These are phyloP conservation scores for Akanthomyces dipterigenus DNA, from an alignment of 2,329 filamentous ascomycete species.

Conservation along the genomic window DNA sequence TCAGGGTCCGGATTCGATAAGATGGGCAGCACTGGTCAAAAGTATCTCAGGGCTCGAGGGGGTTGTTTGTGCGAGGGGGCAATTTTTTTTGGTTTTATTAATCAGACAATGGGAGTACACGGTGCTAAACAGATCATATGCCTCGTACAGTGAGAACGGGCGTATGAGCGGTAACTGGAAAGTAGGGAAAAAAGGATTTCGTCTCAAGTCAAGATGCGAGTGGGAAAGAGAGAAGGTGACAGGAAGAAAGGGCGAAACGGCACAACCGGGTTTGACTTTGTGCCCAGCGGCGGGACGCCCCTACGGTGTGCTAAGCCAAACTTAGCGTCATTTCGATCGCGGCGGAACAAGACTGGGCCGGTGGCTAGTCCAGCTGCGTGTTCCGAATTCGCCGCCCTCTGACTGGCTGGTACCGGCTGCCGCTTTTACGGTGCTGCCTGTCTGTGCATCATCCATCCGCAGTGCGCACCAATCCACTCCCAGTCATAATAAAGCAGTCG, in stretches of 20 bases:
- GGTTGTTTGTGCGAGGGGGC: neutral
- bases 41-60: neutral
- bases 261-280: neutral
- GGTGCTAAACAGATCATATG: neutral
- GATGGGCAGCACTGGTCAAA: neutral
- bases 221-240: neutral
- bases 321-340: neutral
- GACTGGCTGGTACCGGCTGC: neutral
- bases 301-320: neutral
- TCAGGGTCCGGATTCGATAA: neutral
- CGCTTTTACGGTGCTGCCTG: neutral
- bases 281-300: neutral
- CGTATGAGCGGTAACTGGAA: neutral
- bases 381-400: slow-evolving; percentile 3
- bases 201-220: neutral
- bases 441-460: neutral
- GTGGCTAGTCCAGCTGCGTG: slow-evolving; percentile 3
- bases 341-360: slow-evolving; percentile 4
- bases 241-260: neutral
- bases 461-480: too few species aligned
- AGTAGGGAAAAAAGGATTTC: neutral
- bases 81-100: neutral
- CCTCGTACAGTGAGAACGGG: neutral
- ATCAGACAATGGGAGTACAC: neutral
- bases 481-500: neutral